phyloP scores from a whole-genome alignment of 2,329 filamentous ascomycete genomes.

The Colletotrichum navitas region DNA sequence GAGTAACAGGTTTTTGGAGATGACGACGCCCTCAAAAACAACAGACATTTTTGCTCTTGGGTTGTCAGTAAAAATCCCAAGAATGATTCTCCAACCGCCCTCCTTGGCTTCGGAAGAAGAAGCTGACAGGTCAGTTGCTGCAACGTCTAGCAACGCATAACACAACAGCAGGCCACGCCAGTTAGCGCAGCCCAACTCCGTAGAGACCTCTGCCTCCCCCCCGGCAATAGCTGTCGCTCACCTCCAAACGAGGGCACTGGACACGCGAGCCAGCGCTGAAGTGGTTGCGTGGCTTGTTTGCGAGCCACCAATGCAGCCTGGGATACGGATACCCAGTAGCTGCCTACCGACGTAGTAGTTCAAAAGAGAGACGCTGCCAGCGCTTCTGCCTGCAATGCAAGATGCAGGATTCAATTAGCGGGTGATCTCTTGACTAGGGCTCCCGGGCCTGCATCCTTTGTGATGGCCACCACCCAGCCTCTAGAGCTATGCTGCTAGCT shows the following conservation, averaged over 20 bases:
- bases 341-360: too few species aligned
- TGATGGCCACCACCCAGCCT: not conserved
- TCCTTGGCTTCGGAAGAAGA: not conserved
- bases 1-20: not conserved
- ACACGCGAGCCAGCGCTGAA: conserved; percentile 22
- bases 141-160: not conserved
- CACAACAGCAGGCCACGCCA: not conserved
- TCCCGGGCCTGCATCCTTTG: not conserved
- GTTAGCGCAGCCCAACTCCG: conserved; percentile 5
- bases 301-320: not conserved
- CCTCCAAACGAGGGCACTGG: conserved; percentile 8
- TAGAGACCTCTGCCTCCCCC: too few species aligned
- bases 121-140: not conserved
- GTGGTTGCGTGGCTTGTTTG: conserved; percentile 14
- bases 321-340: too few species aligned
- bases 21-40: not conserved
- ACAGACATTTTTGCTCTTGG: not conserved
- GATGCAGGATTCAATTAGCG: conserved; percentile 30
- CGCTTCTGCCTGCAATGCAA: conserved; percentile 23
- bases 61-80: not conserved
- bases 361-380: conserved; percentile 4
- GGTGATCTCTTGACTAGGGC: conserved; percentile 28
- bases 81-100: not conserved
- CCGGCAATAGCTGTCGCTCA: not conserved
- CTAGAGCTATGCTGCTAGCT: not conserved